Evolutionary conservation across 2,329 filamentous ascomycete genomes (phyloP), one percentile per base, ranked within the genome.

Genomic region (Raffaelea ambrosiae): DNA sequence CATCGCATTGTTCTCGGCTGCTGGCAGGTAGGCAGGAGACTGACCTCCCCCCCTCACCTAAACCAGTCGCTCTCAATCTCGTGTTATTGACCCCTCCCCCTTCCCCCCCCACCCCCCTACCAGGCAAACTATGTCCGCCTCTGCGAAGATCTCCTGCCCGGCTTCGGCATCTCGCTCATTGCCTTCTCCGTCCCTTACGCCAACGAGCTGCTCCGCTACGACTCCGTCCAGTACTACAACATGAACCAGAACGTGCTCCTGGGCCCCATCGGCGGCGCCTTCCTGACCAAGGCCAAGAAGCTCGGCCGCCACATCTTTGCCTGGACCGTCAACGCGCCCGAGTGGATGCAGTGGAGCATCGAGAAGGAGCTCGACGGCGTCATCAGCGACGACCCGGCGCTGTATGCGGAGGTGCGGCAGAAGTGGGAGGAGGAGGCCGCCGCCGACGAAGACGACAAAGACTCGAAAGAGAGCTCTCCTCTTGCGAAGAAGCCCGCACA

Each of bases 271-370:
- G 89, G 89, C 8, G 61, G 63, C 10, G 66, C 69, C 11, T 93
- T 96, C 66, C 65, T 89, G 16, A 69, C 71, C 13, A 75, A 83
- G 47, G 77, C 79, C 22, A 73, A 74, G 51, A 61, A 67, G 43
- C 67, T 70, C 2, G 67, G 72, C 16, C 74, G 84, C 20, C 74
- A 76, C 4, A 69, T 96, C 4, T 83, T 84, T 57, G 76, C 81
- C 0, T 97, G 91, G 91, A 96, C 90, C 0, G 86, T 95, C 44
- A 95, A 97, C 61, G 76, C 84, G 14, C 76, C 79, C 53, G 71
- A 73, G 44, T 77, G 81, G 65, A 96, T 97, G 90, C 76, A 81
- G 57, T 95, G 88, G 88, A 76, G 80, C 53, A 79, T 95, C 31
- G 65, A 72, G 23, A 67, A 76, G 39, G 57, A 57, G 22, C 68